Conservation (phyloP, 192 early-diverging fungal genomes). For the Entophlyctis helioformis region DNA sequence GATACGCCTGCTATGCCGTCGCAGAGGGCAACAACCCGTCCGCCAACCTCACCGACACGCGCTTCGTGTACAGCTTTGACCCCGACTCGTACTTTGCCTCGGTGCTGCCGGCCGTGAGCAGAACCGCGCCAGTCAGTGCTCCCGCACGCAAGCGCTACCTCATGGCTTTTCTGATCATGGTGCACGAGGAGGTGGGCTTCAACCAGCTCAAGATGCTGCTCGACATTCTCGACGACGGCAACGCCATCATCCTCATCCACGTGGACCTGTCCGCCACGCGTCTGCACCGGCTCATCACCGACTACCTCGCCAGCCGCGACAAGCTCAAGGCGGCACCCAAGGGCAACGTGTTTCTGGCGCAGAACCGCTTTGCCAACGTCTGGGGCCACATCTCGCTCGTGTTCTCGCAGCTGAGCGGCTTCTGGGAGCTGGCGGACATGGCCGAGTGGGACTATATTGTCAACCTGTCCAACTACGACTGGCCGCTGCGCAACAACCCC, state of each 20-base stretch:
- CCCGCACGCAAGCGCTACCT: conserved; percentile 13
- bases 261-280: conserved; percentile 12
- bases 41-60: conserved; percentile 17
- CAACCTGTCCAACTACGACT: conserved; percentile 29
- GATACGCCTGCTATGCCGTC: conserved; percentile 26
- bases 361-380: conserved; percentile 11
- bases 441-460: conserved; percentile 42
- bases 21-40: conserved; percentile 23
- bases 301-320: conserved; percentile 7
- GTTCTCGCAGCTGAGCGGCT: conserved; percentile 29
- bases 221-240: conserved; percentile 23
- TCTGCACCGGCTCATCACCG: conserved; percentile 5
- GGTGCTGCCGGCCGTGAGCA: conserved; percentile 4
- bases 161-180: conserved; percentile 35
- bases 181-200: conserved; percentile 14
- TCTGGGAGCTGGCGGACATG: conserved; percentile 33
- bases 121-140: neutral
- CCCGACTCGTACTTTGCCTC: conserved; percentile 1
- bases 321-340: neutral
- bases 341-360: conserved; percentile 22
- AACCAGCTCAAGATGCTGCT: conserved; percentile 7
- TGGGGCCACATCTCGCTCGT: conserved; percentile 37
- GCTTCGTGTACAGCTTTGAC: conserved; percentile 16
- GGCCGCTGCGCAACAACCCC: conserved; percentile 19
- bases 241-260: conserved; percentile 29